Conservation (phyloP, 2,329 filamentous ascomycete species). For the Westerdykella aurantiaca region DNA sequence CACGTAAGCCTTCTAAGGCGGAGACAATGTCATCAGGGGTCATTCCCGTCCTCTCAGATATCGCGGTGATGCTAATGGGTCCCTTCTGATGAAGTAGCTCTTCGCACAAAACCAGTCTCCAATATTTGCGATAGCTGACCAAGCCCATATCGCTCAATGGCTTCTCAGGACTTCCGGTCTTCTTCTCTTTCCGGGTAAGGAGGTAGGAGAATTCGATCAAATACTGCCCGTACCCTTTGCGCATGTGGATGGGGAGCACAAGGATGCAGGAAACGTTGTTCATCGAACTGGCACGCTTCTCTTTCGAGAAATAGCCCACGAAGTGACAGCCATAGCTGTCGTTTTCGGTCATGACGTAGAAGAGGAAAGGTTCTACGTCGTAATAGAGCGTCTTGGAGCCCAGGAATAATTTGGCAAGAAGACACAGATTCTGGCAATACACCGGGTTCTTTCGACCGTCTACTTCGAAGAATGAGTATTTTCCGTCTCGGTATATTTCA, state of each 20-base stretch:
- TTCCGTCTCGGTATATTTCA: conserved; percentile 89
- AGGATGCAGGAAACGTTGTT: conserved; percentile 98
- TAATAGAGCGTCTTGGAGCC: conserved; percentile 98
- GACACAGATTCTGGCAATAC: conserved; percentile 97
- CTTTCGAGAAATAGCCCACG: conserved; percentile 98
- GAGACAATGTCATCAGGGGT: conserved; percentile 95
- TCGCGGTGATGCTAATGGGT: conserved; percentile 54
- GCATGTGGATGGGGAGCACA: conserved; percentile 90
- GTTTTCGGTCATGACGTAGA: conserved; percentile 95
- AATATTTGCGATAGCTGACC: conserved; percentile 96
- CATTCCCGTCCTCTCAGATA: conserved; percentile 88
- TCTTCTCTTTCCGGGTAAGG: conserved; percentile 83
- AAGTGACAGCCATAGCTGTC: conserved; percentile 91
- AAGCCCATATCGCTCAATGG: conserved; percentile 96
- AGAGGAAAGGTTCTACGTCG: conserved; percentile 93
- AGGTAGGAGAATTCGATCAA: conserved; percentile 98
- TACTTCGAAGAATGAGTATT: conserved; percentile 93
- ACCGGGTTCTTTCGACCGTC: conserved; percentile 94
- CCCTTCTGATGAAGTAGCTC: conserved; percentile 64
- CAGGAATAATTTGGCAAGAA: conserved; percentile 94
- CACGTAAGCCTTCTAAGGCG: conserved; percentile 81
- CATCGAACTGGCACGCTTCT: conserved; percentile 87
- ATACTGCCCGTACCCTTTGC: conserved; percentile 93
- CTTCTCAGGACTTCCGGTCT: conserved; percentile 94
- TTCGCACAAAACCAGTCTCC: conserved; percentile 82